Percentiles rank a stretch among this genome's conserved stretches.
phyloP scores from a whole-genome alignment of 768 basidiomycete genomes.

The Cystobasidium onofrii region DNA sequence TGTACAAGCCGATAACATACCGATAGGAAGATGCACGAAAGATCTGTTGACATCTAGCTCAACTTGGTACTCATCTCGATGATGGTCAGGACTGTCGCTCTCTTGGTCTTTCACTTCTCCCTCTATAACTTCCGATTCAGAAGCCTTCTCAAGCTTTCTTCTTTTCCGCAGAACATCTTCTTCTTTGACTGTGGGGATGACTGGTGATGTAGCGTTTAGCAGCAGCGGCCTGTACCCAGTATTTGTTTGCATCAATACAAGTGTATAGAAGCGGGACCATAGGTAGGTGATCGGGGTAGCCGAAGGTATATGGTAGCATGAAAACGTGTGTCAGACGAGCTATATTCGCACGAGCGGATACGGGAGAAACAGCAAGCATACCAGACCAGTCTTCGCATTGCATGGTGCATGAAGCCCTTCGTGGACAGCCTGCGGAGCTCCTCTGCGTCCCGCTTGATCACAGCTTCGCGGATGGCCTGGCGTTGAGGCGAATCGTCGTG shows the following conservation, averaged over 20 bases:
- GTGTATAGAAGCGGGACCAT: too few relatives aligned
- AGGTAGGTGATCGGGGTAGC: slow-evolving; percentile 2
- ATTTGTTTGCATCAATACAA: too few relatives aligned
- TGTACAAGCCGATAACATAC: slow-evolving; percentile 31
- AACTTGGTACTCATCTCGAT: slow-evolving; percentile 48
- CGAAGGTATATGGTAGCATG: not conserved
- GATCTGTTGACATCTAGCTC: slow-evolving; percentile 47
- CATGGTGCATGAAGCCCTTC: slow-evolving; percentile 27
- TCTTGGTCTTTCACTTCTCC: not conserved
- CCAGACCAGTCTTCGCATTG: slow-evolving; percentile 31
- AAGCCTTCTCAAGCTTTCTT: not conserved
- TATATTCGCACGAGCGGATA: not conserved
- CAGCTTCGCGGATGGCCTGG: slow-evolving; percentile 10
- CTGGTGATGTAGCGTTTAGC: not conserved
- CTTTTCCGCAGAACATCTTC: slow-evolving; percentile 14
- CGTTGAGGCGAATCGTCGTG: slow-evolving; percentile 13
- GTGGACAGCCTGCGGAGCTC: slow-evolving; percentile 13
- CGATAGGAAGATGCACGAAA: slow-evolving; percentile 46
- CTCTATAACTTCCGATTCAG: not conserved
- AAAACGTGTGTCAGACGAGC: not conserved
- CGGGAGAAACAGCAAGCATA: not conserved
- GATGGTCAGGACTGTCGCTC: not conserved
- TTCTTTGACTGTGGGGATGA: slow-evolving; percentile 6
- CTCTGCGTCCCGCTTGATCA: slow-evolving; percentile 8
- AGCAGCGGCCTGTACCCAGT: slow-evolving; percentile 19